phyloP scores from a whole-genome alignment of 192 early-diverging fungal genomes.

The Mortierella hygrophila region DNA sequence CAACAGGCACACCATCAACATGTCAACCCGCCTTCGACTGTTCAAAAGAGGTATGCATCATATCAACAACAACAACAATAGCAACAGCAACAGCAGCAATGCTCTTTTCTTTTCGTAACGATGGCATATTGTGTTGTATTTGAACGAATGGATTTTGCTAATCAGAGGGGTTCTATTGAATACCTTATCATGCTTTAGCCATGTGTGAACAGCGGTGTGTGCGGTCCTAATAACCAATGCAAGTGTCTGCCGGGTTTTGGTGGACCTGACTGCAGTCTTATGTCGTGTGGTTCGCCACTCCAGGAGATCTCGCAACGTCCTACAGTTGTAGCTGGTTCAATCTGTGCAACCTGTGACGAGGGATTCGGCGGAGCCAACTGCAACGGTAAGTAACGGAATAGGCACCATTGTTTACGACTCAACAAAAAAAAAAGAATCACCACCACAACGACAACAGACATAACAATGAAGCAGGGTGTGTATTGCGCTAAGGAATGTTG shows the following conservation, averaged over 20 bases:
- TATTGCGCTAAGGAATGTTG: not conserved
- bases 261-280: conserved; percentile 31
- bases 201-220: conserved; percentile 41
- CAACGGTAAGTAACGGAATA: conserved; percentile 45
- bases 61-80: conserved; percentile 18
- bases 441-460: not conserved
- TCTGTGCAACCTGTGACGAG: conserved; percentile 56
- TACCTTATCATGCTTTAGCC: conserved; percentile 1
- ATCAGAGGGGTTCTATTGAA: not conserved
- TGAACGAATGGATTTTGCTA: too few species aligned
- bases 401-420: too few species aligned
- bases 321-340: not conserved
- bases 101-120: not conserved
- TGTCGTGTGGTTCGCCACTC: conserved; percentile 40
- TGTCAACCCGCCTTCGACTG: conserved; percentile 44
- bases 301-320: conserved; percentile 25
- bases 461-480: not conserved
- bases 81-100: not conserved
- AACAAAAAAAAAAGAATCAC: too few species aligned
- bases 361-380: conserved; percentile 73
- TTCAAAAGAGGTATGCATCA: not conserved
- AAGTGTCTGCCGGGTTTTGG: conserved; percentile 43
- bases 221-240: conserved; percentile 4
- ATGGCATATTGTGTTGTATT: too few species aligned
- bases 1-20: conserved; percentile 4